These are phyloP conservation scores for Solanum bukasovii DNA, from an alignment of 257 asterid genomes.

Conservation along the genomic window DNA sequence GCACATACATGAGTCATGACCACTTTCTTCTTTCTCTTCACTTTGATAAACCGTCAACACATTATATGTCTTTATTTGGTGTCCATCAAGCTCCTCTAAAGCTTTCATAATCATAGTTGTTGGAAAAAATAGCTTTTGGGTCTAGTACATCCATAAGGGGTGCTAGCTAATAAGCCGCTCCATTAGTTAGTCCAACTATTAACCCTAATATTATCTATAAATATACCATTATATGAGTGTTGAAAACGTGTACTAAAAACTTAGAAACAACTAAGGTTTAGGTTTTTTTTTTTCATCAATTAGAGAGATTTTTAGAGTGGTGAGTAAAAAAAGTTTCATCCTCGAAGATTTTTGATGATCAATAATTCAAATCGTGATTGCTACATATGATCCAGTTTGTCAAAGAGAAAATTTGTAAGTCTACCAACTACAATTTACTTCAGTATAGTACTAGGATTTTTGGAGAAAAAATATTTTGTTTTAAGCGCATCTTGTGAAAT, in stretches of 20 bases:
- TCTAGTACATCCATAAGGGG: not conserved
- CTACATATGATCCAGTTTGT: too few relatives aligned
- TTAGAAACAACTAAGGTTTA: not conserved
- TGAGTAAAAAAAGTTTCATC: not conserved
- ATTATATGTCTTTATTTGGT: too few relatives aligned
- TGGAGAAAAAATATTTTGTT: too few relatives aligned
- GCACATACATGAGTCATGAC: too few relatives aligned
- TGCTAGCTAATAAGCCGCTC: not conserved
- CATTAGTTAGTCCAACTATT: not conserved
- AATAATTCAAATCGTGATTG: too few relatives aligned
- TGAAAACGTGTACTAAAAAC: too few relatives aligned
- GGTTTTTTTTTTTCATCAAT: not conserved
- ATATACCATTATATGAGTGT: not conserved
- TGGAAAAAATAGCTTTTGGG: not conserved
- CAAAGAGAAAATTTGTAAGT: not conserved
- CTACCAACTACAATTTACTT: not conserved
- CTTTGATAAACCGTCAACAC: too few relatives aligned
- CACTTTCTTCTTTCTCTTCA: too few relatives aligned
- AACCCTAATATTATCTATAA: not conserved
- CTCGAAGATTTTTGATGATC: too few relatives aligned
- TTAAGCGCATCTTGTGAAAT: not conserved
- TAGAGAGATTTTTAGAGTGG: not conserved
- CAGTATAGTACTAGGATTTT: not conserved
- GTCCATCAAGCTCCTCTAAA: too few relatives aligned
- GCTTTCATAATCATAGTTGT: too few relatives aligned